Evolutionary conservation across 495 filamentous ascomycete species (phyloP), one percentile per base, ranked within the genome.

Genomic region (Hypoxylon cercidicola): DNA sequence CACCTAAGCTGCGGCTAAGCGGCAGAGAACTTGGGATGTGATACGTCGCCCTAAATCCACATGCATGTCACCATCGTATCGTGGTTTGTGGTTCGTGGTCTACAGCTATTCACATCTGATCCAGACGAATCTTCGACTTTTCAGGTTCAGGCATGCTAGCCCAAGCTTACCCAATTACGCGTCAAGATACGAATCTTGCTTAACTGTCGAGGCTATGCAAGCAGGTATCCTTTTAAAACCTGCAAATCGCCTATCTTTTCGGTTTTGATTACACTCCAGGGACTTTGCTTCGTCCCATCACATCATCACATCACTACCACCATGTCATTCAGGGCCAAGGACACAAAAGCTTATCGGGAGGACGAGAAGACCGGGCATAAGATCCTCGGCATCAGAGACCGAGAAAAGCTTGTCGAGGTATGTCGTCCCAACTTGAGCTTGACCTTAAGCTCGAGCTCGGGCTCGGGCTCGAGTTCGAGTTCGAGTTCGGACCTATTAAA

Each of bases 331-430:
- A 78, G 75, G 44, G 64, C 78, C 16, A 77, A 74, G 65, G 87
- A 89, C 59, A 80, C 76, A 48, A 67, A 87, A 32, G 74, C 85
- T 20, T 88, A 93, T 69, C 82, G 88, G 62, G 80, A 83, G 47
- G 89, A 92, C 77, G 82, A 82, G 49, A 85, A 81, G 55, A 63
- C 75, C 39, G 78, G 85, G 18, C 86, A 89, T 64, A 77, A 71
- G 54, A 82, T 84, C 21, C 80, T 97, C 50, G 85, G 80, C 28
- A 76, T 82, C 7, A 76, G 84, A 53, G 88, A 96, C 64, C 86
- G 91, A 52, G 89, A 93, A 72, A 80, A 82, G 55, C 76, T 97
- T 16, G 62, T 95, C 35, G 85, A 79, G 75, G 82, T 85, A 60
- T 30, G 74, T 52, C 62, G 50, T 25, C 19, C 20, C 18, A 32